A percentile compares a stretch with the other conserved stretches of the same genome.
Evolutionary conservation across 352 stramenopile genomes (phyloP).

Genomic region (Phytopythium boreale): DNA sequence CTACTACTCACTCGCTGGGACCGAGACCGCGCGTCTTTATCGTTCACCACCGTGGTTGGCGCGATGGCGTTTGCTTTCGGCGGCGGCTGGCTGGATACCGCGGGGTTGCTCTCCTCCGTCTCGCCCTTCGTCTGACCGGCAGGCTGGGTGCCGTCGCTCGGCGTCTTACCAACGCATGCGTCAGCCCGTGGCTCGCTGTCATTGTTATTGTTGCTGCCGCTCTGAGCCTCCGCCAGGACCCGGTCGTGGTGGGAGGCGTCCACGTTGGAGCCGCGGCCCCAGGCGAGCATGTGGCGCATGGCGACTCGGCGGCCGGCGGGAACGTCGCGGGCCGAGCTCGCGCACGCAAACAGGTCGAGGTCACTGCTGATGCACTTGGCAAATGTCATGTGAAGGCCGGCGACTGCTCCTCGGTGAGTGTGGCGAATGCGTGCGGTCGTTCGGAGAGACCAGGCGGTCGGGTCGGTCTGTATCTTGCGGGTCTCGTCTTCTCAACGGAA

Average conservation of each 20-base stretch:
- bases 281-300: constrained; percentile 43
- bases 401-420: not conserved
- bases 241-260: not conserved
- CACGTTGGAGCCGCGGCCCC: constrained; percentile 14
- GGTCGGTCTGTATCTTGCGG: not conserved
- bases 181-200: constrained; percentile 9
- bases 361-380: constrained; percentile 48
- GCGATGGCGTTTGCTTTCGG: not conserved
- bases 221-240: constrained; percentile 4
- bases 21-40: not conserved
- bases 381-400: constrained; percentile 35
- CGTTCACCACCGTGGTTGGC: not conserved
- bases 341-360: constrained; percentile 43
- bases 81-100: not conserved
- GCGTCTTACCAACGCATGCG: not conserved
- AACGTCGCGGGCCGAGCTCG: constrained; percentile 27
- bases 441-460: not conserved
- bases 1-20: not conserved
- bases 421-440: not conserved
- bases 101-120: constrained; percentile 8
- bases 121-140: constrained; percentile 20
- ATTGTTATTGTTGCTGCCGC: constrained; percentile 20
- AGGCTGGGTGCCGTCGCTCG: constrained; percentile 11
- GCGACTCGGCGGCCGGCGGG: constrained; percentile 16
- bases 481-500: not conserved